Conservation (phyloP, 352 stramenopile genomes). For the Pythium apleroticum region DNA sequence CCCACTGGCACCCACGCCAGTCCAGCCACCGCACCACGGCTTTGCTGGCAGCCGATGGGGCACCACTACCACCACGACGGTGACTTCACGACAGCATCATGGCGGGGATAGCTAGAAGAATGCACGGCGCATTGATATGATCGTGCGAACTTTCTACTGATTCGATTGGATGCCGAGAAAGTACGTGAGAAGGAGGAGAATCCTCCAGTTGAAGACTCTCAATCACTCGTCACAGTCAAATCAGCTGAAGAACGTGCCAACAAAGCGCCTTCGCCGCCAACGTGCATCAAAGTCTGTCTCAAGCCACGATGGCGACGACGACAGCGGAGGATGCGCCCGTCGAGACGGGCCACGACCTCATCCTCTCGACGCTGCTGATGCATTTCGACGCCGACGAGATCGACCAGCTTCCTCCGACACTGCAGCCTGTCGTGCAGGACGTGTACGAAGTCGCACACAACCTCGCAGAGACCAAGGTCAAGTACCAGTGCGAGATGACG, state of each 20-base stretch:
- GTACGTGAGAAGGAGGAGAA: background rate
- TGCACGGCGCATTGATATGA: background rate
- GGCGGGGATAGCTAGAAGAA: no score
- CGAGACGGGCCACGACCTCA: constrained; percentile 21
- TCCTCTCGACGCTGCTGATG: constrained; percentile 19
- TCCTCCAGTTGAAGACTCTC: background rate
- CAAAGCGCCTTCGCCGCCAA: background rate
- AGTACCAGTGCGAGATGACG: constrained; percentile 10
- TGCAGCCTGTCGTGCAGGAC: constrained; percentile 11
- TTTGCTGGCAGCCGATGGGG: no score
- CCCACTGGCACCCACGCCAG: no score
- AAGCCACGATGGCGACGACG: constrained; percentile 1
- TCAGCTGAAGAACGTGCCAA: background rate
- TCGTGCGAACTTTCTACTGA: background rate
- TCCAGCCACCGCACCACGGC: no score
- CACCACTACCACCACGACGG: no score
- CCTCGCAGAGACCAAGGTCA: constrained; percentile 15
- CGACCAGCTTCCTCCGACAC: background rate
- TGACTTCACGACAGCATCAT: no score
- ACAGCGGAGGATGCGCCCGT: background rate
- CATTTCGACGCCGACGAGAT: constrained; percentile 18
- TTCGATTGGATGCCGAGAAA: constrained; percentile 10
- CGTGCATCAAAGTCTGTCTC: background rate
- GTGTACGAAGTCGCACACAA: constrained; percentile 19
- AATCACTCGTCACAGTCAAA: background rate